Evolutionary conservation across 257 asterid species (phyloP), one percentile per base, ranked within the genome.

Genomic region (Gentiana dahurica): DNA sequence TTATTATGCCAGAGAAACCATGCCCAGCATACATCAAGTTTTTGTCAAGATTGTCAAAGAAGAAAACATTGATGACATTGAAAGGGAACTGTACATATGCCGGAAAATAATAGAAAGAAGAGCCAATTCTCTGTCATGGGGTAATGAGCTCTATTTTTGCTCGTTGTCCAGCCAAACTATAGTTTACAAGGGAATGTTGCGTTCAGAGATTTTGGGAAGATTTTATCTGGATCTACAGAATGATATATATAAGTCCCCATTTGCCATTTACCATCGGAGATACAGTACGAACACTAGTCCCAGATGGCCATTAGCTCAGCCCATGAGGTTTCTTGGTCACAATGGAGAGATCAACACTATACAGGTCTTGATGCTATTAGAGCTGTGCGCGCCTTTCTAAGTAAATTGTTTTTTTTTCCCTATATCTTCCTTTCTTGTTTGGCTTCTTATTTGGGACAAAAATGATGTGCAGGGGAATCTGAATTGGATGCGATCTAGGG

Each of bases 401-500:
- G 47, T 37, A 7, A 34, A 39, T 65, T 11, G 6, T 38, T 46
- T 62, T 53, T 58, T 39, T 36, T 52, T 15, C 24, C 12, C 6
- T 44, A 24, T 37, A 43, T 43, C 41, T 44, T 5, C 51, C 53
- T 58, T 55, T 41, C 34, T 47, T 41, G 46, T 66, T 60, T 69
- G 46, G 66, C 55, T 68, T 61, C 12, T 53, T 65, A 57, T 66
- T 63, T 68, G 67, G 57, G 33, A 55, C 51, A 54, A 62, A 65
- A 50, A 8, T 47, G 24, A 59, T 54, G 24, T 77, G 59, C 81
- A 87, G 96, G 98, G 98, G 47, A 92, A 92, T 75, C 79, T 88
- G 84, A 92, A 92, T 76, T 92, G 98, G 98, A 92, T 92, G 98
- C 97, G 77, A 72, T 92, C 98, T 62, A 79, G 99, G 68, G 99